These are phyloP conservation scores for Astrephomene gubernaculifera DNA, from an alignment of 139 green algal species.

Conservation along the genomic window DNA sequence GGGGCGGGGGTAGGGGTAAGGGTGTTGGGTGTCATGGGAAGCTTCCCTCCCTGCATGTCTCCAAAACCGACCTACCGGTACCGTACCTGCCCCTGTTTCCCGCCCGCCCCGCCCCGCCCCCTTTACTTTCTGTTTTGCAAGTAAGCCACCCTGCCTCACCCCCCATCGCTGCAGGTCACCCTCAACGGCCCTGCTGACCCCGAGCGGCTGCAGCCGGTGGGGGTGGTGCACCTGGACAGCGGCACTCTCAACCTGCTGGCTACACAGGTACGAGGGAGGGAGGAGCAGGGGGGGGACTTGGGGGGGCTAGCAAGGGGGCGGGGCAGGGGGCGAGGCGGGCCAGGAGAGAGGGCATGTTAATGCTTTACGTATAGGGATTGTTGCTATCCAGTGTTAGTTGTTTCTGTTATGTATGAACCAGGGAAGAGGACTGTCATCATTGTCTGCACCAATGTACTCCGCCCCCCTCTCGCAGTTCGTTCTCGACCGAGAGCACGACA, in stretches of 20 bases:
- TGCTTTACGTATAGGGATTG: too few species aligned
- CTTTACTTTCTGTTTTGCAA: too few species aligned
- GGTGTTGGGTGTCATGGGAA: too few species aligned
- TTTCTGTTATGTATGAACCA: too few species aligned
- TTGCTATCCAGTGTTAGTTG: too few species aligned
- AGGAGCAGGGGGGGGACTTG: neutral
- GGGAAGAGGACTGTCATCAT: too few species aligned
- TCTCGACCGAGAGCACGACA: constrained; percentile 87
- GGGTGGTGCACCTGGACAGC: constrained; percentile 76
- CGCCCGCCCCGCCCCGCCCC: too few species aligned
- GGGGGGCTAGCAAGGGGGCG: neutral
- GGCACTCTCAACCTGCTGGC: constrained; percentile 96
- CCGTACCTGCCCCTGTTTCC: too few species aligned
- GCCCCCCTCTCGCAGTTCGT: constrained; percentile 60
- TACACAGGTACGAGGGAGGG: constrained; percentile 69
- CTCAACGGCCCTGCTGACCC: constrained; percentile 73
- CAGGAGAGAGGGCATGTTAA: too few species aligned
- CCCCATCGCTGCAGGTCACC: constrained; percentile 34
- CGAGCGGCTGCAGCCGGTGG: constrained; percentile 46
- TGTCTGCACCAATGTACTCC: neutral
- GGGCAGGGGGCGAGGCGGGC: neutral
- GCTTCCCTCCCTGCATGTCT: too few species aligned
- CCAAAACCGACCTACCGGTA: too few species aligned
- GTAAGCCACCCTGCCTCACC: neutral
- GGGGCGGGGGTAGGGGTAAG: too few species aligned